phyloP scores from a whole-genome alignment of 2,329 filamentous ascomycete species.

The Coleophoma crateriformis region DNA sequence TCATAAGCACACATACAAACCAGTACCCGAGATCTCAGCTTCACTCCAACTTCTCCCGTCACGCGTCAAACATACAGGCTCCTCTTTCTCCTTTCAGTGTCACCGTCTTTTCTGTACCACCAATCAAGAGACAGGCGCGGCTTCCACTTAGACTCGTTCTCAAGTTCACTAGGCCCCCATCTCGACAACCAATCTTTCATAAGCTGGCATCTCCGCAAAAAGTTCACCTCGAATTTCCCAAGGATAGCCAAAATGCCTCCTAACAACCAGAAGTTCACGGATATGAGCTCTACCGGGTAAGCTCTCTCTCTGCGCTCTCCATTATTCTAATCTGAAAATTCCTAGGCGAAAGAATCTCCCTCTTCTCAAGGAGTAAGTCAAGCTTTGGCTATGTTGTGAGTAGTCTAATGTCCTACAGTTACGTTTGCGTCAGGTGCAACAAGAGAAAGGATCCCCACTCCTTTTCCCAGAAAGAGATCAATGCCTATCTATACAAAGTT shows the following conservation, averaged over 20 bases:
- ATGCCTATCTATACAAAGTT: slow-evolving; percentile 17
- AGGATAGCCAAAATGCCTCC: slow-evolving; percentile 1
- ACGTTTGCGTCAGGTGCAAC: slow-evolving; percentile 40
- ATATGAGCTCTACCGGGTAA: not conserved
- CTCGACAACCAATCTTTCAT: not conserved
- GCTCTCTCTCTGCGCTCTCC: not conserved
- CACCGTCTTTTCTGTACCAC: too few relatives aligned
- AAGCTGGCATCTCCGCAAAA: too few relatives aligned
- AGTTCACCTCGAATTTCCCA: too few relatives aligned
- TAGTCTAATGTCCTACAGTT: slow-evolving; percentile 23
- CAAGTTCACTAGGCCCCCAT: not conserved
- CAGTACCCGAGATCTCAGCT: too few relatives aligned
- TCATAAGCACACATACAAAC: too few relatives aligned
- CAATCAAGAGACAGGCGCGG: too few relatives aligned
- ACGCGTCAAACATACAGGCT: too few relatives aligned
- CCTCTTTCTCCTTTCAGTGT: too few relatives aligned
- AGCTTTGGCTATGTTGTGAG: not conserved
- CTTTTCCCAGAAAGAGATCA: slow-evolving; percentile 41
- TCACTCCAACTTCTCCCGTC: too few relatives aligned
- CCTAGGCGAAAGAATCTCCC: slow-evolving; percentile 3
- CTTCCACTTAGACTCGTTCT: too few relatives aligned
- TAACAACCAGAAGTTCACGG: not conserved
- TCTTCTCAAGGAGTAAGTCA: slow-evolving; percentile 5
- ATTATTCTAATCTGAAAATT: not conserved
- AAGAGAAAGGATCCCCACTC: slow-evolving; percentile 27